Base-by-base conservation (phyloP, 257 asterid species). In the Cinchona pubescens region DNA sequence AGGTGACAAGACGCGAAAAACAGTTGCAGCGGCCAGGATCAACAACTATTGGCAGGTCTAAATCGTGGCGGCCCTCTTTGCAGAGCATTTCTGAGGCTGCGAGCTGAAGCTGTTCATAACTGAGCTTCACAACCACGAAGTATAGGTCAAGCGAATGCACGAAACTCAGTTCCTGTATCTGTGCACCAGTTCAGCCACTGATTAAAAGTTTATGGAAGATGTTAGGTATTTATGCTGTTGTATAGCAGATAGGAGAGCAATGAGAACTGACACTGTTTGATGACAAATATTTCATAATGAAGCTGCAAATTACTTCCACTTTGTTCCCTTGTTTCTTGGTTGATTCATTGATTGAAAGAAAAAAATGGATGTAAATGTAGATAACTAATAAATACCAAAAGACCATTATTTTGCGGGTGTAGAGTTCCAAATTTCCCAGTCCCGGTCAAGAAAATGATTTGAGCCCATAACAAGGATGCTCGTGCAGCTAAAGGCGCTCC, bases 401-500 rank as follows among this genome's bases (percentile, higher is more conserved):
- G 19, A 35, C 53, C 43, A 61, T 77, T 78, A 80, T 70, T 79
- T 45, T 71, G 75, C 71, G 29, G 73, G 79, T 75, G 73, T 79
- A 40, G 96, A 82, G 86, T 66, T 88, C 95, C 93, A 82, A 61
- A 32, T 67, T 70, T 80, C 83, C 95, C 97, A 88, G 71, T 90
- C 91, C 61, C n/a, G 85, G 79, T 87, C 92, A 19, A 86, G 78
- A 29, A 81, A 61, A 75, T 80, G n/a, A n/a, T 86, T 82, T 89
- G 92, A 29, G 94, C 96, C 96, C 91, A 85, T 71, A 90, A 71
- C 67, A 88, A 73, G 23, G 92, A 85, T 76, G 87, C 80, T 80
- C 92, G 90, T 67, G 96, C 91, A 79, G 95, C 89, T 68, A 79
- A 56, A 7, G 87, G 76, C 25, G 95, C 93, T 62, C 91, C 95